Base-by-base conservation (phyloP, 257 asterid genomes). In the Dorcoceras hygrometricum region DNA sequence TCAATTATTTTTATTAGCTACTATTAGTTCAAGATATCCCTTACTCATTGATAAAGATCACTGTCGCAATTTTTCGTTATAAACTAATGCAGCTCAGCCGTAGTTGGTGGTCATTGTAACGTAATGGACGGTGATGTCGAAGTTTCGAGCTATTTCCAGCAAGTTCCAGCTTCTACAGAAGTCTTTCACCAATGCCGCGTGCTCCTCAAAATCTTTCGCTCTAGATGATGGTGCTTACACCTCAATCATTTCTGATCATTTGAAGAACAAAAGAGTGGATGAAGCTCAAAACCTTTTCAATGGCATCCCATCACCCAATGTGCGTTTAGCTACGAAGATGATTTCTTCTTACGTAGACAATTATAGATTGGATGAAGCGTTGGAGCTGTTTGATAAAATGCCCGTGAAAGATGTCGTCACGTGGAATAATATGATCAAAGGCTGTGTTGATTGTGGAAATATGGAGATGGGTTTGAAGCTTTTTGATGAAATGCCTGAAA, bases 391-490 rank as follows among this genome's bases (percentile, higher is more conserved):
- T 74, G 96, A 80, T 20, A 68, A 76, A 80, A 85, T 88, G 83
- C 95, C 90, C n/a, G 68, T 66, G 0, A 90, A 71, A 74, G 97
- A 90, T 62, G 24, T 59, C 5, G 89, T 82, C 54, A 74, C 80
- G 71, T 88, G 97, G 96, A 93, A 93, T 68, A 57, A 74, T 72
- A 86, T 93, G 91, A 85, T 93, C 63, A 93, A 87, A 73, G 96
- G 92, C 22, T 90, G 97, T 48, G 75, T 85, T 32, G 76, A 65
- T 28, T 85, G 85, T 67, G 87, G 96, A 23, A 31, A 87, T 57
- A 29, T 82, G 48, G 83, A 76, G 25, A 76, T 79, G 89, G 89
- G 87, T 16, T 50, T 86, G 83, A 84, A 54, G 68, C 71, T 88
- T 57, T 88, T 93, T 31, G 76, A 77, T 27, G 84, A 82, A 79